Evolutionary conservation across 345 rosid species (phyloP).

Genomic region (Brassica nigra): DNA sequence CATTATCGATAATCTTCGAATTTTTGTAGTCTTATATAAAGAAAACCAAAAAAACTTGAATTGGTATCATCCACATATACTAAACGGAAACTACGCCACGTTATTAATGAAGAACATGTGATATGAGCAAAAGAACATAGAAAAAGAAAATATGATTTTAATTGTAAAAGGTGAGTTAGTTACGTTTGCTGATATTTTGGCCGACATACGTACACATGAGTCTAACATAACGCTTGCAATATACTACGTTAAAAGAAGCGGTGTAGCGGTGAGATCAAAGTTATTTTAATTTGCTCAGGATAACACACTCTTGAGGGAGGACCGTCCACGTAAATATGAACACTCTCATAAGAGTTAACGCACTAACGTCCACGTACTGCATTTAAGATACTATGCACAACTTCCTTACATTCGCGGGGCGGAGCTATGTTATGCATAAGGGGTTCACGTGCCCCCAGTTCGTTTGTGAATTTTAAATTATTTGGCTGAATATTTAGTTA

Average conservation of each 20-base stretch:
- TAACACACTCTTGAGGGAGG: background rate
- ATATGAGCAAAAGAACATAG: background rate
- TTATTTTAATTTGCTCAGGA: background rate
- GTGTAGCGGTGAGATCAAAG: background rate
- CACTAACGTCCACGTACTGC: conserved; percentile 2
- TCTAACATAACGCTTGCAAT: background rate
- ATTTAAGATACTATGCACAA: background rate
- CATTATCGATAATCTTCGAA: background rate
- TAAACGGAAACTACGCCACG: background rate
- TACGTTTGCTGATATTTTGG: conserved; percentile 20
- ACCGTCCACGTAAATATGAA: background rate
- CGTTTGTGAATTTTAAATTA: background rate
- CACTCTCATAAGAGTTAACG: background rate
- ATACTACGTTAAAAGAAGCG: background rate
- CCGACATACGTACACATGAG: background rate
- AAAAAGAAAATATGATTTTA: background rate
- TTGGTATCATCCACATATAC: background rate
- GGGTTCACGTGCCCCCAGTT: background rate
- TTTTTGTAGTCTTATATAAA: background rate
- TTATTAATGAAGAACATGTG: background rate
- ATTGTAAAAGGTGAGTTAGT: conserved; percentile 9
- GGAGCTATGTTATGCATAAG: no score
- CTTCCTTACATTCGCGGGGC: background rate
- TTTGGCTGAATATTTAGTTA: background rate
- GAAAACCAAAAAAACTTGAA: background rate